A percentile compares a stretch with the other conserved stretches of the same genome.
Conservation (phyloP, 1,139 yeast genomes). For the Kodamaea fungicola region DNA sequence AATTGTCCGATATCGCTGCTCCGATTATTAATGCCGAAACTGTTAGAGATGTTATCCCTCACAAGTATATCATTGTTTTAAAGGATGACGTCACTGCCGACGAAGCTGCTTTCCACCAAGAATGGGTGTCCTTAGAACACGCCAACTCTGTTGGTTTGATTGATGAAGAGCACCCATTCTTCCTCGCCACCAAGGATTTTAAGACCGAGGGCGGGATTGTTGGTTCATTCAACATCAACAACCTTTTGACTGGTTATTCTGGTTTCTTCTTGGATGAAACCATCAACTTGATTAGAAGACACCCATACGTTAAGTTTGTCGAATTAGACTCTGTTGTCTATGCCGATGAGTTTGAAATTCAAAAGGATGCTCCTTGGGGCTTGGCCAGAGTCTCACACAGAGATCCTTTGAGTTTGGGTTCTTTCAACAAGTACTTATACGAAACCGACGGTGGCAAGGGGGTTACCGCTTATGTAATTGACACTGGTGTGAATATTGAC, state of each 20-base stretch:
- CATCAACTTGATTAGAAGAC: slow-evolving; percentile 63
- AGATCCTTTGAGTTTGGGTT: slow-evolving; percentile 64
- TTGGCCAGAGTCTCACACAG: slow-evolving; percentile 93
- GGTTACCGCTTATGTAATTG: slow-evolving; percentile 88
- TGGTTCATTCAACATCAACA: slow-evolving; percentile 61
- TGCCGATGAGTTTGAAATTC: slow-evolving; percentile 58
- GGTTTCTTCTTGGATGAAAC: slow-evolving; percentile 75
- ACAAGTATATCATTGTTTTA: slow-evolving; percentile 74
- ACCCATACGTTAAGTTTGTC: slow-evolving; percentile 71
- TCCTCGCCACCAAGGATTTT: slow-evolving; percentile 31
- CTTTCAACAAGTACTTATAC: slow-evolving; percentile 82
- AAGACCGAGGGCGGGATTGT: slow-evolving; percentile 55
- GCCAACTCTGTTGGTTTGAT: slow-evolving; percentile 26
- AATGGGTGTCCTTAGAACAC: slow-evolving; percentile 55
- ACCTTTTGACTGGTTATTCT: slow-evolving; percentile 57
- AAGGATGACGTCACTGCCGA: slow-evolving; percentile 55
- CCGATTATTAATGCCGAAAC: slow-evolving; percentile 40
- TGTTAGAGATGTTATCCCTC: slow-evolving; percentile 55
- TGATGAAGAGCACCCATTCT: slow-evolving; percentile 36
- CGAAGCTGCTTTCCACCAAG: slow-evolving; percentile 58
- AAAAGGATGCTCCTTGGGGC: slow-evolving; percentile 95
- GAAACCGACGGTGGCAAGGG: slow-evolving; percentile 88
- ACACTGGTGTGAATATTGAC: slow-evolving; percentile 82
- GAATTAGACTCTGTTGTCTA: slow-evolving; percentile 79
- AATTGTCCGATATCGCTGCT: slow-evolving; percentile 27